Base-by-base conservation (phyloP, 1,284 basidiomycete species). In the Austropuccinia psidii region DNA sequence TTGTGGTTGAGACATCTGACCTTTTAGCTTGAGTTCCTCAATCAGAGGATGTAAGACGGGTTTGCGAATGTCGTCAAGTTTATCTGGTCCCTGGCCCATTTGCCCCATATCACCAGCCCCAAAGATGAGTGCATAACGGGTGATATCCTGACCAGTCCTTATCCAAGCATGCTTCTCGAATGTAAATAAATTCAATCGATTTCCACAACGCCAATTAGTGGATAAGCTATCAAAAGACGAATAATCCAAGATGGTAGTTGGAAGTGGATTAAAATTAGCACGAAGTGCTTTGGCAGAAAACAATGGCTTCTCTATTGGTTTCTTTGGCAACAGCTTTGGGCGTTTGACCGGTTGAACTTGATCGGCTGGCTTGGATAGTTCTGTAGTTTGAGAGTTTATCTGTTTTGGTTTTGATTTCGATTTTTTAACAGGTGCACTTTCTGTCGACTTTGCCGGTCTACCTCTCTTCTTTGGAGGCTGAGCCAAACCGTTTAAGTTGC, bases 71-170 rank as follows among this genome's bases (percentile, higher is more conserved):
- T 72, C 68, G 41, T 72, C 68, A 7, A 72, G 47, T 35, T 62
- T 60, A 5, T 72, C 68, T 3, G 68, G 17, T 2, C 68, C 68
- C 13, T 61, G 33, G 5, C 68, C 68, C 68, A 72, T 72, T 27
- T 72, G 68, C 11, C 68, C 68, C 68, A 72, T 72, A 35, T 72
- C 68, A 39, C 68, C 68, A 2, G 68, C 52, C 5, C 68, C 68
- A 54, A 61, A 72, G 35, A 72, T 72, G 4, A 72, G 35, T 19
- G 49, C 29, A 19, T 35, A 55, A 29, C 58, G 52, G 11, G 52
- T 43, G 7, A 33, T 29, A n/a, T 49, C 31, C 7, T 19, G 29
- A n/a, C 7, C 37, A 19, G 33, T 13, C 1, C 37, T 49, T 4
- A 69, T 39, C 52, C 55, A 69, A 33, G 39, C 24, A 49, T 58